These are phyloP conservation scores for Mercurialis annua DNA, from an alignment of 345 rosid species.

Conservation along the genomic window DNA sequence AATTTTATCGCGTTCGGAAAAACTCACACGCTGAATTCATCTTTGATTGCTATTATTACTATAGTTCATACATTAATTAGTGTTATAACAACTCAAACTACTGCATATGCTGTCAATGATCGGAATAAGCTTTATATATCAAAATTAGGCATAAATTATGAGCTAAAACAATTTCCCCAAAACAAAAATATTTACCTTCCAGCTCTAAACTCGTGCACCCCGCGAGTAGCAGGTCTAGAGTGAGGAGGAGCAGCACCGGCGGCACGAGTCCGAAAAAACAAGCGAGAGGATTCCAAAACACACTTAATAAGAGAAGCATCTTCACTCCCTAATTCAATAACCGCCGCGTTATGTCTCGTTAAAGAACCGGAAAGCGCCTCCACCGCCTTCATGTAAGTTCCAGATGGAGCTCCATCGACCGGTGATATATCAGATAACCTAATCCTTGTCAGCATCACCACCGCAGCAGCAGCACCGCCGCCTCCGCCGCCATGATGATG, in stretches of 20 bases:
- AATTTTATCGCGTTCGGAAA: no score
- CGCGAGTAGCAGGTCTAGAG: slow-evolving; percentile 51
- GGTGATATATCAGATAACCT: slow-evolving; percentile 64
- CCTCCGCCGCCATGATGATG: slow-evolving; percentile 39
- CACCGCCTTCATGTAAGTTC: slow-evolving; percentile 61
- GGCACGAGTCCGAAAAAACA: slow-evolving; percentile 64
- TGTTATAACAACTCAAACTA: no score
- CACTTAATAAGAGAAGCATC: slow-evolving; percentile 75
- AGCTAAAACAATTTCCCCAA: no score
- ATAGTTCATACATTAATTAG: no score
- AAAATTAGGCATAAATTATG: no score
- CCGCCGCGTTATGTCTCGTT: slow-evolving; percentile 76
- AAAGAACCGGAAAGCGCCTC: slow-evolving; percentile 82
- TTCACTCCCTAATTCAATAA: slow-evolving; percentile 72
- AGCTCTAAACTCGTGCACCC: slow-evolving; percentile 75
- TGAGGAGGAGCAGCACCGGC: no score
- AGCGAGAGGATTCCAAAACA: slow-evolving; percentile 73
- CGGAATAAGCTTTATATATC: no score
- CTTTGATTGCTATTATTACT: no score
- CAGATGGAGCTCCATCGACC: slow-evolving; percentile 74
- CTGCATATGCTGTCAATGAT: no score
- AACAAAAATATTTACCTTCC: slow-evolving; percentile 53
- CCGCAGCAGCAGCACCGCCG: slow-evolving; percentile 35
- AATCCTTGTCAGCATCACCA: slow-evolving; percentile 54
- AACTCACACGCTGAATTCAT: no score